These are phyloP conservation scores for Phytophthora melonis DNA, from an alignment of 352 stramenopile species.

Conservation along the genomic window DNA sequence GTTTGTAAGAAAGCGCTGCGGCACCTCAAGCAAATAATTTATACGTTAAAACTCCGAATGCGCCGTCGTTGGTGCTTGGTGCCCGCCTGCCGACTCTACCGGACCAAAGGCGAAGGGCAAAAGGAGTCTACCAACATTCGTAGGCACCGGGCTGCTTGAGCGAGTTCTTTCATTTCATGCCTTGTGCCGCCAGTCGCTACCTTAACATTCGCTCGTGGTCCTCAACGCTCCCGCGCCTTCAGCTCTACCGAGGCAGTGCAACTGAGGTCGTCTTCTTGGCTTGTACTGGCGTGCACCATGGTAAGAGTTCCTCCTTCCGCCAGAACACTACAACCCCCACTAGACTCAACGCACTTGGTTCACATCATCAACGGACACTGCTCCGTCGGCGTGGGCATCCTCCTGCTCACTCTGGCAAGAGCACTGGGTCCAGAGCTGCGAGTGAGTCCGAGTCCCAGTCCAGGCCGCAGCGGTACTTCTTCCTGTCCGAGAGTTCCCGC, in stretches of 20 bases:
- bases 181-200: not conserved
- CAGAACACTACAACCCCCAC: not conserved
- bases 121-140: not conserved
- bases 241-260: too few species aligned
- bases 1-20: not conserved
- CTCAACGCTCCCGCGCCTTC: not conserved
- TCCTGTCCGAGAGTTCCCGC: not conserved
- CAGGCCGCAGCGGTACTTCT: too few species aligned
- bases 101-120: not conserved
- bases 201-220: not conserved
- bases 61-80: not conserved
- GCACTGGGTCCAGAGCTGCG: not conserved
- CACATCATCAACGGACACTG: not conserved
- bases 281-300: not conserved
- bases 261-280: not conserved
- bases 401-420: not conserved
- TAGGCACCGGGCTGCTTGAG: not conserved
- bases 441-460: not conserved
- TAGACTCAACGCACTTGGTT: not conserved
- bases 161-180: not conserved
- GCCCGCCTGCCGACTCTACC: not conserved
- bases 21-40: slow-evolving; percentile 4
- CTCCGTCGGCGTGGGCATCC: not conserved
- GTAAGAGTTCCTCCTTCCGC: too few species aligned
- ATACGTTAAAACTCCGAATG: not conserved